phyloP scores from a whole-genome alignment of 805 yeast genomes.

The Candida wancherniae region DNA sequence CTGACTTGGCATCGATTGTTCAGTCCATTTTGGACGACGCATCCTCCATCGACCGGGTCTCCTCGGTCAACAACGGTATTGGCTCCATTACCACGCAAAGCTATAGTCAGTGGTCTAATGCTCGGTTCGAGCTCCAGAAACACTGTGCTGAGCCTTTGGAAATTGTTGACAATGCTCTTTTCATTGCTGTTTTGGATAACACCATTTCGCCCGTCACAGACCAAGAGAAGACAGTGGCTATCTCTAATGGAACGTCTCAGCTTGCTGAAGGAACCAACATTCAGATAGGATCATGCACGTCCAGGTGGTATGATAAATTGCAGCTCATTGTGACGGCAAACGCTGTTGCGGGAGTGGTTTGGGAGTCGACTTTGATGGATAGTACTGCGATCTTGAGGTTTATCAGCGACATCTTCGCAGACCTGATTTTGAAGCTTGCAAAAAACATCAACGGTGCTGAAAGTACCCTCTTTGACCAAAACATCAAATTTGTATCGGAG shows the following conservation, averaged over 20 bases:
- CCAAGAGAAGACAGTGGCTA: constrained; percentile 44
- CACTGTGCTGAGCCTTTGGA: constrained; percentile 35
- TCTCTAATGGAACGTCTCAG: constrained; percentile 49
- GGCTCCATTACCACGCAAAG: constrained; percentile 55
- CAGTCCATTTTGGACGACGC: constrained; percentile 41
- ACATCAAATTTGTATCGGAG: constrained; percentile 34
- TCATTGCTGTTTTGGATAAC: constrained; percentile 48
- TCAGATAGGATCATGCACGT: constrained; percentile 54
- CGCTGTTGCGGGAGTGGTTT: constrained; percentile 55
- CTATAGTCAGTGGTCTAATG: constrained; percentile 44
- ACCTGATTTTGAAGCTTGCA: constrained; percentile 52
- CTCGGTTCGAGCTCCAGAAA: constrained; percentile 37
- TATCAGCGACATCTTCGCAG: constrained; percentile 55
- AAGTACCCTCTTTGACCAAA: constrained; percentile 45
- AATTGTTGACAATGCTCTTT: constrained; percentile 45
- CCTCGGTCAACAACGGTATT: constrained; percentile 41
- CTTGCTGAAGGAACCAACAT: constrained; percentile 40
- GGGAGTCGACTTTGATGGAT: constrained; percentile 57
- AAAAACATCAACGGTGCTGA: constrained; percentile 54
- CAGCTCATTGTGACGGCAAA: constrained; percentile 51
- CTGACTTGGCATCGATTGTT: constrained; percentile 43
- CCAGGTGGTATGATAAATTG: constrained; percentile 56
- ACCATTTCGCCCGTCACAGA: constrained; percentile 41
- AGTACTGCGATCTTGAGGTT: constrained; percentile 54
- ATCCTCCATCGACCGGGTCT: constrained; percentile 27